Conservation (phyloP, 1,284 basidiomycete genomes). For the Ustilago lituana region DNA sequence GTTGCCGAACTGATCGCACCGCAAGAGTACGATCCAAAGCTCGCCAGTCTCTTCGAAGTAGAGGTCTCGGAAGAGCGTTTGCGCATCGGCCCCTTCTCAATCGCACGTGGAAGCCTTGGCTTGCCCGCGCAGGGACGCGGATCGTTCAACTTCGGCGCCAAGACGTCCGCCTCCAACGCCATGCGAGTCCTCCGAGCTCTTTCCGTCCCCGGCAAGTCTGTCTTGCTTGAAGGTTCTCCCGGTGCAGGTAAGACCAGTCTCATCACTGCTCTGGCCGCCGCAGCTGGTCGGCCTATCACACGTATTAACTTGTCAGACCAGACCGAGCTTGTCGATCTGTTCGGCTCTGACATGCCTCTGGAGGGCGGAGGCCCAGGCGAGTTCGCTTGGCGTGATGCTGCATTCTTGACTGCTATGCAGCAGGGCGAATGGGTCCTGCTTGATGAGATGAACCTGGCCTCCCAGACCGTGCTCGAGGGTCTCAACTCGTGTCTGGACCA, state of each 20-base stretch:
- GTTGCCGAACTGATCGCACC: conserved; percentile 68
- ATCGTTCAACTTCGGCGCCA: conserved; percentile 83
- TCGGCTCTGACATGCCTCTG: conserved; percentile 94
- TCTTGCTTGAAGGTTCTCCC: conserved; percentile 95
- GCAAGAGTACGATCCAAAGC: conserved; percentile 28
- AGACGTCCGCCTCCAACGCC: conserved; percentile 87
- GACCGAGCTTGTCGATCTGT: conserved; percentile 94
- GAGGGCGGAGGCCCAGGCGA: conserved; percentile 90
- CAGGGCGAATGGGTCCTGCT: conserved; percentile 85
- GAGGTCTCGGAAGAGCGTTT: conserved; percentile 68
- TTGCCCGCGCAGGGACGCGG: conserved; percentile 21
- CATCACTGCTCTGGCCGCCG: conserved; percentile 83
- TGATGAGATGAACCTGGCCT: conserved; percentile 98
- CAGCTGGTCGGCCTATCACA: conserved; percentile 81
- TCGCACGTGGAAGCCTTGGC: conserved; percentile 73
- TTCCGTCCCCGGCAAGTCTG: conserved; percentile 83
- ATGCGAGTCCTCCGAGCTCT: conserved; percentile 89
- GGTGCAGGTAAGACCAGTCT: conserved; percentile 99
- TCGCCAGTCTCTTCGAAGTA: conserved; percentile 69
- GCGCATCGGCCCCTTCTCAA: conserved; percentile 80
- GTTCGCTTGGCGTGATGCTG: conserved; percentile 97
- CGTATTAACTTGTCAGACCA: conserved; percentile 99
- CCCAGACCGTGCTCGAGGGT: conserved; percentile 90
- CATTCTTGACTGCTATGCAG: conserved; percentile 89
- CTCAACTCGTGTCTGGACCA: conserved; percentile 97